phyloP scores from a whole-genome alignment of 2,329 filamentous ascomycete genomes.

The Cladosporium sphaerospermum region DNA sequence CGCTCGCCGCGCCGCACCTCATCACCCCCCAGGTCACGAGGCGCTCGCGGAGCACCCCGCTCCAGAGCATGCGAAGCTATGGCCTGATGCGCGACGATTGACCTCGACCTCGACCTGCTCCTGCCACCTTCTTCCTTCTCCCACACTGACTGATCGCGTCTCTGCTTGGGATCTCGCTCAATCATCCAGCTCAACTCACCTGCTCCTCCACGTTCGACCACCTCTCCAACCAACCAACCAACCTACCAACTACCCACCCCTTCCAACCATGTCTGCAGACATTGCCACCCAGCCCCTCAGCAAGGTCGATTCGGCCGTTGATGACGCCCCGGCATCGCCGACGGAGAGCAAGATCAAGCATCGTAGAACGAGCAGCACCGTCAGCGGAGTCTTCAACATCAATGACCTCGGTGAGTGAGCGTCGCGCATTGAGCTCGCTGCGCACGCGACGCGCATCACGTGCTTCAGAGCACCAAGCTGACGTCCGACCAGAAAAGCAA shows the following conservation, averaged over 20 bases:
- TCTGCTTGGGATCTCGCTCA: background rate
- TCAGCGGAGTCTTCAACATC: conserved; percentile 72
- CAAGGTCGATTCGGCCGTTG: conserved; percentile 89
- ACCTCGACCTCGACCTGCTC: conserved; percentile 2
- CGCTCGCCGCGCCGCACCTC: too few relatives aligned
- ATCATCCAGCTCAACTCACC: background rate
- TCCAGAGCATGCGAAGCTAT: conserved; percentile 9
- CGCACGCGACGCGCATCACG: too few relatives aligned
- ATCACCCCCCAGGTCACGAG: conserved; percentile 2
- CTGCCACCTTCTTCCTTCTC: background rate
- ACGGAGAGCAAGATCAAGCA: conserved; percentile 60
- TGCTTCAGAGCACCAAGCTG: conserved; percentile 18
- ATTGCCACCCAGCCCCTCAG: conserved; percentile 52
- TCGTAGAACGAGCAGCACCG: conserved; percentile 66
- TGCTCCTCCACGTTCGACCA: background rate
- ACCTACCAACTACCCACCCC: background rate
- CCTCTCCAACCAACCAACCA: conserved; percentile 8
- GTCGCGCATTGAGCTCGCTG: background rate
- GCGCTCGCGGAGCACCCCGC: conserved; percentile 1
- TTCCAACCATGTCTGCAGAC: conserved; percentile 46
- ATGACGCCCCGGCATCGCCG: conserved; percentile 62
- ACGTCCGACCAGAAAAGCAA: conserved; percentile 58
- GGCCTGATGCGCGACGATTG: conserved; percentile 9
- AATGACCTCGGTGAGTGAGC: conserved; percentile 68
- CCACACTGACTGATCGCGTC: background rate